A percentile compares a stretch with the other conserved stretches of the same genome.
These are phyloP conservation scores for Adansonia gregorii DNA, from an alignment of 441 rosid genomes.

Conservation along the genomic window DNA sequence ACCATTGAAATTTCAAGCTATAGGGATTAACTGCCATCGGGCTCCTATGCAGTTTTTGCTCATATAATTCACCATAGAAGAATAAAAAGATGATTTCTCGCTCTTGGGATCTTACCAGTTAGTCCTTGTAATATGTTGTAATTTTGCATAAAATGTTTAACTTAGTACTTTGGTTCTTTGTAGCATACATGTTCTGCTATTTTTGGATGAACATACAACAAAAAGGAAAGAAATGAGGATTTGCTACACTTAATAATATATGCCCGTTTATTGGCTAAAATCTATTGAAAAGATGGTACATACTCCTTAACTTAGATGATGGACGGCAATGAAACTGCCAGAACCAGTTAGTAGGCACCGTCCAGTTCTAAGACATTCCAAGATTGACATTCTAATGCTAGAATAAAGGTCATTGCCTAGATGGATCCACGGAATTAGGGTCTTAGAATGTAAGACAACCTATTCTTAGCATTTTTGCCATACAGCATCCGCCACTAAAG, in stretches of 20 bases:
- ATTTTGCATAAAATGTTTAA: too few relatives aligned
- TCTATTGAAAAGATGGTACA: too few relatives aligned
- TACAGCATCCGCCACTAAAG: neutral
- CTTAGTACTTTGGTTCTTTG: too few relatives aligned
- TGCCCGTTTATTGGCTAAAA: neutral
- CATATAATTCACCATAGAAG: neutral
- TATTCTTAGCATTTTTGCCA: neutral
- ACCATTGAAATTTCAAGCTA: neutral
- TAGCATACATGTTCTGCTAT: too few relatives aligned
- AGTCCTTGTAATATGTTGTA: too few relatives aligned
- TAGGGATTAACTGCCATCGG: neutral
- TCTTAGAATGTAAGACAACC: neutral
- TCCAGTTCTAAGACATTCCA: neutral
- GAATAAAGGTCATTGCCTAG: neutral
- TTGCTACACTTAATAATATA: neutral
- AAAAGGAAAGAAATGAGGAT: neutral
- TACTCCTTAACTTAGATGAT: neutral
- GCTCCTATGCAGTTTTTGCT: neutral
- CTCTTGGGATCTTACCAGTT: too few relatives aligned
- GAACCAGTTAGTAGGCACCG: neutral
- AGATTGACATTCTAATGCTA: conserved; percentile 1
- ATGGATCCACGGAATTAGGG: neutral
- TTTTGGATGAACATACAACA: too few relatives aligned
- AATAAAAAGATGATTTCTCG: neutral
- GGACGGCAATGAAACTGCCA: neutral